phyloP scores from a whole-genome alignment of 495 filamentous ascomycete genomes.

The Aspergillus sparsus region DNA sequence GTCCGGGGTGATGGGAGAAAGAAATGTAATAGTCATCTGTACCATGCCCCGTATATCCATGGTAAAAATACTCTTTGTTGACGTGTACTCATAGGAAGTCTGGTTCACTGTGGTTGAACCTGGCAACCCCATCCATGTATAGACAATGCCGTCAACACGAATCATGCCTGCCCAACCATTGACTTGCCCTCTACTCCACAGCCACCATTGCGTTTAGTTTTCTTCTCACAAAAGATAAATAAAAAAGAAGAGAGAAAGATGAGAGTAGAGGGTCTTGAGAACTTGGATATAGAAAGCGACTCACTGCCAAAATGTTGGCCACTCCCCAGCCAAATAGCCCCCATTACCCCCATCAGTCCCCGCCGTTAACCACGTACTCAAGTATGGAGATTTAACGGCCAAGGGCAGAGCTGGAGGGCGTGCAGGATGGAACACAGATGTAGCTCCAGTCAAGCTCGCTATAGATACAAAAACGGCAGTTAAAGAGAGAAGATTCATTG shows the following conservation, averaged over 20 bases:
- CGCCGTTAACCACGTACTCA: slow-evolving; percentile 56
- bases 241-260: neutral
- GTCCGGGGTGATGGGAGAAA: slow-evolving; percentile 57
- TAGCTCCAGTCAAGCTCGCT: slow-evolving; percentile 31
- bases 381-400: slow-evolving; percentile 59
- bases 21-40: slow-evolving; percentile 57
- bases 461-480: slow-evolving; percentile 30
- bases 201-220: neutral
- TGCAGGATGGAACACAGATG: slow-evolving; percentile 54
- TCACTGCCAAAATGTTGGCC: slow-evolving; percentile 59
- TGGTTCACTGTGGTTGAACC: slow-evolving; percentile 48
- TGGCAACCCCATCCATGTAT: slow-evolving; percentile 59
- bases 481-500: slow-evolving; percentile 34
- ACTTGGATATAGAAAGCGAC: slow-evolving; percentile 18
- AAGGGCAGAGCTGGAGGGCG: slow-evolving; percentile 58
- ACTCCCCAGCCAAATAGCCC: slow-evolving; percentile 59
- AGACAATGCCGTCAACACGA: slow-evolving; percentile 54
- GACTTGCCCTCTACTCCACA: slow-evolving; percentile 43
- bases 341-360: slow-evolving; percentile 57
- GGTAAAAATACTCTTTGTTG: slow-evolving; percentile 58
- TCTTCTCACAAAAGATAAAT: neutral
- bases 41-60: slow-evolving; percentile 50
- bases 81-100: slow-evolving; percentile 56
- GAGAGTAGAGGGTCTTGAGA: neutral
- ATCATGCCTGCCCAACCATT: slow-evolving; percentile 59